Evolutionary conservation across 805 yeast genomes (phyloP).

Genomic region (Nakazawaea peltata): DNA sequence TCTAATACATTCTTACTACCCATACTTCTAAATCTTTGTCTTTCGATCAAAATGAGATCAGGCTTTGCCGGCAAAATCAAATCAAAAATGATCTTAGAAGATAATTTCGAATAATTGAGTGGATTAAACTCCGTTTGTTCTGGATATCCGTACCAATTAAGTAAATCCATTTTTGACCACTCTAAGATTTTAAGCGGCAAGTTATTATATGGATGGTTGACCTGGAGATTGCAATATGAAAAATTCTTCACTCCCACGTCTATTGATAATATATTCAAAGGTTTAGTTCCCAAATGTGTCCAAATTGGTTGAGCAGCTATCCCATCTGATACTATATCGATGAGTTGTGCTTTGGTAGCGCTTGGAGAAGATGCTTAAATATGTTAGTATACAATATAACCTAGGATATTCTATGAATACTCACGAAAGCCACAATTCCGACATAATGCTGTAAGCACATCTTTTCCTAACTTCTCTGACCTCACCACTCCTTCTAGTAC

Average conservation of each 20-base stretch:
- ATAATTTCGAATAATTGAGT: slow-evolving; percentile 16
- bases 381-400: not conserved
- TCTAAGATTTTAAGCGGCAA: slow-evolving; percentile 16
- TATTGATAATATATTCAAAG: slow-evolving; percentile 17
- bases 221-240: slow-evolving; percentile 18
- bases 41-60: slow-evolving; percentile 40
- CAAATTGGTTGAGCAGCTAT: slow-evolving; percentile 3
- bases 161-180: slow-evolving; percentile 26
- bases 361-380: slow-evolving; percentile 4
- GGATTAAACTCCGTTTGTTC: slow-evolving; percentile 19
- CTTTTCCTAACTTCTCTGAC: slow-evolving; percentile 9
- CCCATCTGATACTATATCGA: slow-evolving; percentile 3
- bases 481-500: slow-evolving; percentile 3
- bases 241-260: slow-evolving; percentile 28
- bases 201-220: not conserved
- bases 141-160: slow-evolving; percentile 13
- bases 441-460: slow-evolving; percentile 10
- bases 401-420: not conserved
- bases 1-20: slow-evolving; percentile 41
- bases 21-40: slow-evolving; percentile 46
- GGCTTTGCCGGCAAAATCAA: slow-evolving; percentile 19
- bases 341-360: slow-evolving; percentile 11
- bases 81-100: slow-evolving; percentile 14
- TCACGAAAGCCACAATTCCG: slow-evolving; percentile 15
- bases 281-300: slow-evolving; percentile 6